These are phyloP conservation scores for Prunus yedoensis DNA, from an alignment of 331 rosid genomes.

Conservation along the genomic window DNA sequence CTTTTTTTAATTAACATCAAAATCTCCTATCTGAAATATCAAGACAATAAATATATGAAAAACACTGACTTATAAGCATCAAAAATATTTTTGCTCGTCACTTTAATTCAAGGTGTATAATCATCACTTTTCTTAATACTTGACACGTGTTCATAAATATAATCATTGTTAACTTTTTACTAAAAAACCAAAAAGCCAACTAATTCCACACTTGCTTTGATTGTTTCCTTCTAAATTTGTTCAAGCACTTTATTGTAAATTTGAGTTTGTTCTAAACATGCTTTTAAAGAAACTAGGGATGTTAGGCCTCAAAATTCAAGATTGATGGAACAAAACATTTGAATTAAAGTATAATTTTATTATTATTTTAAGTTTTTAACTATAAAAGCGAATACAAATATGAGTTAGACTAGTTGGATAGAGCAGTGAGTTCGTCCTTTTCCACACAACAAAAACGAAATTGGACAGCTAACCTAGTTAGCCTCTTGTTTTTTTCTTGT, in stretches of 20 bases:
- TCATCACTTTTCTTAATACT: rapidly evolving
- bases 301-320: neutral
- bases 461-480: too few relatives aligned
- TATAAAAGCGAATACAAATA: too few relatives aligned
- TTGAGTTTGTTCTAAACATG: neutral
- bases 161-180: too few relatives aligned
- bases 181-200: neutral
- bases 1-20: neutral
- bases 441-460: too few relatives aligned
- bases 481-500: too few relatives aligned
- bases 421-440: too few relatives aligned
- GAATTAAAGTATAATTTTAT: too few relatives aligned
- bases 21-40: neutral
- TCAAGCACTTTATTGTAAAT: neutral
- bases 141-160: rapidly evolving
- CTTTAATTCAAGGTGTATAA: rapidly evolving
- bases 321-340: neutral
- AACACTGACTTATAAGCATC: too few relatives aligned
- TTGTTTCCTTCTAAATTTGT: neutral
- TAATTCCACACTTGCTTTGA: neutral
- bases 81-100: too few relatives aligned
- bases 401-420: rapidly evolving
- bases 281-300: too few relatives aligned
- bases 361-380: too few relatives aligned
- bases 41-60: neutral